A percentile compares a stretch with the other conserved stretches of the same genome.
phyloP scores from a whole-genome alignment of 2,329 filamentous ascomycete genomes.

The Colletotrichum neosansevieriae region DNA sequence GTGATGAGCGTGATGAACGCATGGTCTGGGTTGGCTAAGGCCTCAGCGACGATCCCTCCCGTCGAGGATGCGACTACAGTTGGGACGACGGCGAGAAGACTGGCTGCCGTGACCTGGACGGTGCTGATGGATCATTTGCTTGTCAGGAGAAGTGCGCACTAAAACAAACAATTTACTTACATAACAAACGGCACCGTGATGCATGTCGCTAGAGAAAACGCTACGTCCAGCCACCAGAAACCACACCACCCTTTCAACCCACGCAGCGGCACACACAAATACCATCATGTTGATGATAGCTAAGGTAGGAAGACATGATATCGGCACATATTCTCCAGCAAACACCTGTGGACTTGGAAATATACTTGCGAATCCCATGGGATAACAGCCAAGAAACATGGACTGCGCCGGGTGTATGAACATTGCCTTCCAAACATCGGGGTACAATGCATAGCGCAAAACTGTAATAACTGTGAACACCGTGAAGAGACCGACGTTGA shows the following conservation, averaged over 20 bases:
- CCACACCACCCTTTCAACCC: conserved; percentile 69
- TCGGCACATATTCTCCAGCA: background rate
- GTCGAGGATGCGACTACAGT: no score
- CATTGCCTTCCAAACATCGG: conserved; percentile 75
- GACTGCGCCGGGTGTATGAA: conserved; percentile 74
- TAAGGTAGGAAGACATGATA: no score
- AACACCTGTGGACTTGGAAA: conserved; percentile 37
- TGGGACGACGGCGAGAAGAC: no score
- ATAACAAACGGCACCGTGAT: no score
- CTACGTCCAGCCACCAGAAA: conserved; percentile 69
- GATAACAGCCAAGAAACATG: conserved; percentile 76
- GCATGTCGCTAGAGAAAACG: conserved; percentile 64
- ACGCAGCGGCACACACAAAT: no score
- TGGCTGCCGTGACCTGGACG: no score
- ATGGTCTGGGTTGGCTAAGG: no score
- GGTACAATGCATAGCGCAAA: conserved; percentile 73
- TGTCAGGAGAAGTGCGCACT: no score
- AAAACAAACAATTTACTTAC: conserved; percentile 61
- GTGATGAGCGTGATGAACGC: no score
- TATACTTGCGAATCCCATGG: conserved; percentile 74
- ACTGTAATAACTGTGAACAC: conserved; percentile 66
- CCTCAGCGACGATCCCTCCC: no score
- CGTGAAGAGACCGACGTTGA: conserved; percentile 70
- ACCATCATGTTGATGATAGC: no score
- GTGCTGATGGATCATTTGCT: no score